phyloP scores from a whole-genome alignment of 805 yeast species.

The Metschnikowia hibisci region DNA sequence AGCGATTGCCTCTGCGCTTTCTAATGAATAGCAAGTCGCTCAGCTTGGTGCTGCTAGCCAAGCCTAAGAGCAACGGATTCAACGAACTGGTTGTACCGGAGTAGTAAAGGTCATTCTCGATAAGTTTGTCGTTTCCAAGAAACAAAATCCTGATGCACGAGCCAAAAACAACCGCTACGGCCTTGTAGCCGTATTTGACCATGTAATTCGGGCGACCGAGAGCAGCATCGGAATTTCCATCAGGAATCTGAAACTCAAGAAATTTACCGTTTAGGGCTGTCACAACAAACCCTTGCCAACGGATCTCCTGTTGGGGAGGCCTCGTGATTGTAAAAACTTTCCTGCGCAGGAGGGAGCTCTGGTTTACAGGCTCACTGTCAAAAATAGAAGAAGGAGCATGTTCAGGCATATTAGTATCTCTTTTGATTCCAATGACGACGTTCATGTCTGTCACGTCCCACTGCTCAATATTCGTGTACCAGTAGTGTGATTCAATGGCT shows the following conservation, averaged over 20 bases:
- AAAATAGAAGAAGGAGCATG: not conserved
- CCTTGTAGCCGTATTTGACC: conserved; percentile 69
- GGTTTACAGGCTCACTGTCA: not conserved
- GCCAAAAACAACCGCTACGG: conserved; percentile 73
- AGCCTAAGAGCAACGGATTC: conserved; percentile 16
- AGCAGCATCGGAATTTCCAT: conserved; percentile 26
- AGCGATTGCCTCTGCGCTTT: conserved; percentile 32
- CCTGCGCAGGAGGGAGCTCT: conserved; percentile 1
- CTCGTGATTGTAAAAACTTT: not conserved
- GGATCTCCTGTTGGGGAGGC: not conserved
- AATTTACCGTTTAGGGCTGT: conserved; percentile 60
- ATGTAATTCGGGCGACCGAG: conserved; percentile 51
- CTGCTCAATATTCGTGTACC: conserved; percentile 62
- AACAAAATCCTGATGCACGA: conserved; percentile 67
- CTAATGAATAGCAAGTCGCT: conserved; percentile 51
- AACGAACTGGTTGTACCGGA: conserved; percentile 34
- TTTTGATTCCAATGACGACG: conserved; percentile 60
- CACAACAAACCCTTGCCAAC: conserved; percentile 82
- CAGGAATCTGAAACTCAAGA: conserved; percentile 54
- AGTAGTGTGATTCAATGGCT: conserved; percentile 64
- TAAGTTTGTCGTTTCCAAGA: conserved; percentile 69
- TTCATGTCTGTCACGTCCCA: conserved; percentile 82
- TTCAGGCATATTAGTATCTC: conserved; percentile 11
- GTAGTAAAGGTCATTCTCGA: conserved; percentile 54
- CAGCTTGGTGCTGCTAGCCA: conserved; percentile 21